Evolutionary conservation across 768 basidiomycete genomes (phyloP).

Genomic region (Pisolithus orientalis): DNA sequence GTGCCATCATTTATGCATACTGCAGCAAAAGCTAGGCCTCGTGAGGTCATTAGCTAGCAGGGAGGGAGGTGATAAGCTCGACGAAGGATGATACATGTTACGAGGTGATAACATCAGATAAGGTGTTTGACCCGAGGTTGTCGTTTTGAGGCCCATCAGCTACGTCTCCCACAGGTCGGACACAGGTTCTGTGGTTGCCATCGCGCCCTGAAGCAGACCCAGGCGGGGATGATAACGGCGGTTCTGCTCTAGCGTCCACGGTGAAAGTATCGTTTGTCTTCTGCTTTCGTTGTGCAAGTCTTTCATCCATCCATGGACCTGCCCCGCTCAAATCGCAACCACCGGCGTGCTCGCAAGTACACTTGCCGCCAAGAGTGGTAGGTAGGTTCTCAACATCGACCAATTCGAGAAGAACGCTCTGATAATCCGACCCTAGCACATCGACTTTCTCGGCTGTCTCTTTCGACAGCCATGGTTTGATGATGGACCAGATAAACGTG

Average conservation of each 20-base stretch:
- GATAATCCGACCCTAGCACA: conserved; percentile 58
- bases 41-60: too few species aligned
- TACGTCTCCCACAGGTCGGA: background rate
- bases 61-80: too few species aligned
- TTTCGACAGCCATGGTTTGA: conserved; percentile 69
- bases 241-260: conserved; percentile 1
- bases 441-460: conserved; percentile 66
- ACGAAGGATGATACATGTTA: too few species aligned
- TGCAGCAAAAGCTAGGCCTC: too few species aligned
- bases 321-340: conserved; percentile 59
- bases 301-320: conserved; percentile 67
- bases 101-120: too few species aligned
- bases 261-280: background rate
- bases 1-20: too few species aligned
- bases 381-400: conserved; percentile 64
- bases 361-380: conserved; percentile 53
- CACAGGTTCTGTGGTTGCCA: background rate
- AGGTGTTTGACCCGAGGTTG: too few species aligned
- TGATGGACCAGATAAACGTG: conserved; percentile 61
- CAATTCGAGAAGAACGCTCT: conserved; percentile 47
- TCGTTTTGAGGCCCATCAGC: too few species aligned
- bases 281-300: conserved; percentile 19
- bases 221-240: background rate
- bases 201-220: background rate
- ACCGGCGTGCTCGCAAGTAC: conserved; percentile 48